Base-by-base conservation (phyloP, 2,329 filamentous ascomycete genomes). In the Pyrenochaeta sp. region DNA sequence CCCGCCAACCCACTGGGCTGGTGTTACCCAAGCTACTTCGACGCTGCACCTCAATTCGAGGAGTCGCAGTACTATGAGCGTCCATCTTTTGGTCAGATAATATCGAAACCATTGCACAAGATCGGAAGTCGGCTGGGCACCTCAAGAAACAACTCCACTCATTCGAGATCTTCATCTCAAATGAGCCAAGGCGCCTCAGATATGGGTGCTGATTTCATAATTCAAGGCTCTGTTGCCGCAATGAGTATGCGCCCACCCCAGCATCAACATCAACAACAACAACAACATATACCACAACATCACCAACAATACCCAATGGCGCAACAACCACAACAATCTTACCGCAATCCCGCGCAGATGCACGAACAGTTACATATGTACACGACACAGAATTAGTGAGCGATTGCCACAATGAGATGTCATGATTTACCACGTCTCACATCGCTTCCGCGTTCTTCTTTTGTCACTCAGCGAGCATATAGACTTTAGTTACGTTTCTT, bases 41-140 rank as follows among this genome's bases (percentile, higher is more conserved):
- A 71, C 36, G 56, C 63, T 4, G 63, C 72, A 14, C 71, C 72
- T 1, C 63, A 67, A 12, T 73, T 75, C 36, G 72, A 75, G 45
- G 72, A 75, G 42, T 74, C 71, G 2, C 65, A 63, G 30, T 75
- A 74, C 53, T 75, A 73, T 52, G 66, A 74, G 41, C 66, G 73
- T 9, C 68, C 70, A 0, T 73, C 73, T 7, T 56, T 73, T 12
- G 71, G 72, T n/a, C 67, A 69, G 45, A 68, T 73, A 42, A 68
- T 75, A 14, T 62, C 69, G 1, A 73, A 72, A 49, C 71, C 73
- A 10, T 53, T 74, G 10, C 66, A 69, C 21, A 73, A 70, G 32
- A 69, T 74, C 21, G 66, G 70, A 2, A 72, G 56, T 45, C 64
- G 68, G 11, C 43, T 74, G 32, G 60, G 59, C 49, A 60, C 41